phyloP scores from a whole-genome alignment of 495 filamentous ascomycete species.

The Talaromyces proteolyticus region DNA sequence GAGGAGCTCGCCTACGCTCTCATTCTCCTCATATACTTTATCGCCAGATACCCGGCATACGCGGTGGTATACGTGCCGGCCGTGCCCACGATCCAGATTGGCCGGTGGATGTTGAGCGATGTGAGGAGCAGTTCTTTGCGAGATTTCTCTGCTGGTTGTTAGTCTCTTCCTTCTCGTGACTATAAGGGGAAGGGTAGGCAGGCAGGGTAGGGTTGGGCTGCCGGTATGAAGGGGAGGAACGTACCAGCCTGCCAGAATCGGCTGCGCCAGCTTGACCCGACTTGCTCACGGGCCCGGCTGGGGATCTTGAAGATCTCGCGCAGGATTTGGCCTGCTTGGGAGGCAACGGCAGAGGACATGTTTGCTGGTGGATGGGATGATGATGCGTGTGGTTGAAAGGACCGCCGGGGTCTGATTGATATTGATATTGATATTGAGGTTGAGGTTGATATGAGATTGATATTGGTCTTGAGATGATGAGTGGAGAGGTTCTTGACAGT shows the following conservation, averaged over 20 bases:
- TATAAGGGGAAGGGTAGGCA: background rate
- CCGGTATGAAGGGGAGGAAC: background rate
- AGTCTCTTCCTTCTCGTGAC: background rate
- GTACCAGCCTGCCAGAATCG: conserved; percentile 3
- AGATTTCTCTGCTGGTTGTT: conserved; percentile 11
- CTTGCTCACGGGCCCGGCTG: conserved; percentile 5
- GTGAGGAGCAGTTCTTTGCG: conserved; percentile 29
- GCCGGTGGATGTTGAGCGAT: conserved; percentile 32
- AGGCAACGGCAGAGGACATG: conserved; percentile 7
- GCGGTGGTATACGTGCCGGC: conserved; percentile 34
- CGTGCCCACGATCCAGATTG: conserved; percentile 34
- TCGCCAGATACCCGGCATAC: conserved; percentile 32
- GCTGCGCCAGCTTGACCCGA: background rate
- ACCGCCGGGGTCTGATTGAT: background rate
- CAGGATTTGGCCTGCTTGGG: conserved; percentile 7
- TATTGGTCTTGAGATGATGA: background rate
- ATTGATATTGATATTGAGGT: background rate
- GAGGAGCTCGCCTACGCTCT: conserved; percentile 5
- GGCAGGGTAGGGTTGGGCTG: background rate
- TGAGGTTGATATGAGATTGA: background rate
- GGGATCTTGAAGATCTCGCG: conserved; percentile 9
- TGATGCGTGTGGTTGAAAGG: background rate
- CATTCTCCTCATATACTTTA: conserved; percentile 28
- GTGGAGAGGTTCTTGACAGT: background rate
- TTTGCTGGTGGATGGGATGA: background rate